Conservation (phyloP, 495 filamentous ascomycete species). For the Penicillium argentinense region DNA sequence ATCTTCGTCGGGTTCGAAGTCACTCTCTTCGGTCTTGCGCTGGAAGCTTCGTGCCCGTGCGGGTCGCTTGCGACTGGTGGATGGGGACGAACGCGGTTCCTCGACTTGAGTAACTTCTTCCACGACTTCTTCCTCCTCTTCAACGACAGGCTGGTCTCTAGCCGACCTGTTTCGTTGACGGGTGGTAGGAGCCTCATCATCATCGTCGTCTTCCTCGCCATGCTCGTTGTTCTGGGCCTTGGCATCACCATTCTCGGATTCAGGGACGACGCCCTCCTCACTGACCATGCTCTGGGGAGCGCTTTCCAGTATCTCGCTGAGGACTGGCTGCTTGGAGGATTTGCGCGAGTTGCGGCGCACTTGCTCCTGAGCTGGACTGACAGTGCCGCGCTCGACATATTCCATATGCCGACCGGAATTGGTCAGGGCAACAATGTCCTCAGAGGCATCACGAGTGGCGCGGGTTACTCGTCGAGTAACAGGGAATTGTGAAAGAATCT, state of each 20-base stretch:
- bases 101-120: too few relatives aligned
- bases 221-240: constrained; percentile 29
- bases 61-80: constrained; percentile 50
- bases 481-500: constrained; percentile 23
- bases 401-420: constrained; percentile 74
- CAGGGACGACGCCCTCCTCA: constrained; percentile 50
- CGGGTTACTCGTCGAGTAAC: constrained; percentile 56
- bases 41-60: too few relatives aligned
- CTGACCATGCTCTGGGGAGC: constrained; percentile 38
- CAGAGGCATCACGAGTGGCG: constrained; percentile 56
- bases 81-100: too few relatives aligned
- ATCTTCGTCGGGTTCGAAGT: constrained; percentile 79
- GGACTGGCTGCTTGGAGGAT: constrained; percentile 51
- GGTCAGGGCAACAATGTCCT: constrained; percentile 64
- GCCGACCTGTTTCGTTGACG: constrained; percentile 49
- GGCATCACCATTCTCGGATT: constrained; percentile 48
- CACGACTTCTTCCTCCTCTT: too few relatives aligned
- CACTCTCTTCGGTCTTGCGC: constrained; percentile 71
- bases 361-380: constrained; percentile 64
- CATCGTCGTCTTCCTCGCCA: constrained; percentile 62
- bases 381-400: constrained; percentile 58
- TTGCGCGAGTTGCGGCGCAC: constrained; percentile 52
- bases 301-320: constrained; percentile 52
- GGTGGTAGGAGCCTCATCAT: constrained; percentile 63
- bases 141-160: constrained; percentile 32